Evolutionary conservation across 805 yeast species (phyloP).

Genomic region (Barnettozyma populi): DNA sequence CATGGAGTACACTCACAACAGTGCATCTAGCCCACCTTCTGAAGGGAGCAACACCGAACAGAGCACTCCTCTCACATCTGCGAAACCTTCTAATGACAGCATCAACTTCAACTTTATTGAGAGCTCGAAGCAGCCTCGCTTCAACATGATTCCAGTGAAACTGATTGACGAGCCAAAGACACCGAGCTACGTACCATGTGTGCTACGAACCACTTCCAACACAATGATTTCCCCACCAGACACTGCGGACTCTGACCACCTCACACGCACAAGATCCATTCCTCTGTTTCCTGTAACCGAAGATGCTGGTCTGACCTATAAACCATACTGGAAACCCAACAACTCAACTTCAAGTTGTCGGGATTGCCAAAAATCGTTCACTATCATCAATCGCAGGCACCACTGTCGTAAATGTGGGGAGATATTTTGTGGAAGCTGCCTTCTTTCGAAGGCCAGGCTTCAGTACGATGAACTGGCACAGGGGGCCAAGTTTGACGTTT

Average conservation of each 20-base stretch:
- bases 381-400: slow-evolving; percentile 61
- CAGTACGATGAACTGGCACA: slow-evolving; percentile 18
- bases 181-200: slow-evolving; percentile 79
- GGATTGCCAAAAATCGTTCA: slow-evolving; percentile 55
- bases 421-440: slow-evolving; percentile 57
- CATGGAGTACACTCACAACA: slow-evolving; percentile 7
- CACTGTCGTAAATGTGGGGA: slow-evolving; percentile 75
- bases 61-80: slow-evolving; percentile 17
- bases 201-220: slow-evolving; percentile 41
- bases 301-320: slow-evolving; percentile 10
- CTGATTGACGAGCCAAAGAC: slow-evolving; percentile 66
- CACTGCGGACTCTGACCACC: not conserved
- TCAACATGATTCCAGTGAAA: slow-evolving; percentile 33
- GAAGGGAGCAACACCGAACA: slow-evolving; percentile 2
- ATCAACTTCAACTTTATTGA: slow-evolving; percentile 11
- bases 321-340: slow-evolving; percentile 63
- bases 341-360: slow-evolving; percentile 48
- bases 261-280: not conserved
- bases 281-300: not conserved
- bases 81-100: slow-evolving; percentile 21
- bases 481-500: slow-evolving; percentile 39
- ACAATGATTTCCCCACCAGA: not conserved
- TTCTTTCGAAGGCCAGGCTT: slow-evolving; percentile 43
- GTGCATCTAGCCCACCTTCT: not conserved
- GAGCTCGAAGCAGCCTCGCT: slow-evolving; percentile 15